Conservation (phyloP, 257 asterid genomes). For the Lithospermum erythrorhizon region DNA sequence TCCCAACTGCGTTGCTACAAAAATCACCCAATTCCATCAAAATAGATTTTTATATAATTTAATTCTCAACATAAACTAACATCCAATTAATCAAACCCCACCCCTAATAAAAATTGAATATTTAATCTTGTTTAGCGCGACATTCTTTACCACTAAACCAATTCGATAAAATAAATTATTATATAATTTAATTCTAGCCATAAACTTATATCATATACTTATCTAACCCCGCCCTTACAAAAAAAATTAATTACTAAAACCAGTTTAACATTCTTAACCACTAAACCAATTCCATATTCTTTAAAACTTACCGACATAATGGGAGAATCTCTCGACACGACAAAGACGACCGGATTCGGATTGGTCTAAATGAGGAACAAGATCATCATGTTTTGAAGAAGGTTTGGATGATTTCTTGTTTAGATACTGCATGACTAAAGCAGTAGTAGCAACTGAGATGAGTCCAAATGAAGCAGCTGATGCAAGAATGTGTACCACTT, state of each 20-base stretch:
- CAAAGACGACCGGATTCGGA: conserved; percentile 46
- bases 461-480: conserved; percentile 32
- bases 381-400: conserved; percentile 8
- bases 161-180: too few relatives aligned
- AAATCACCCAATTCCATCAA: not conserved
- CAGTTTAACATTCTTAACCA: not conserved
- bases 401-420: conserved; percentile 24
- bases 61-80: too few relatives aligned
- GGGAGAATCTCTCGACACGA: conserved; percentile 56
- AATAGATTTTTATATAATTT: not conserved
- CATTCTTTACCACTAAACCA: too few relatives aligned
- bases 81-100: too few relatives aligned
- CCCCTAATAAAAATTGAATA: too few relatives aligned
- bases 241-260: too few relatives aligned
- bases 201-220: too few relatives aligned
- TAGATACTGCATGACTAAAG: conserved; percentile 31
- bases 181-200: too few relatives aligned
- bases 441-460: conserved; percentile 26
- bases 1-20: conserved; percentile 76
- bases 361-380: conserved; percentile 48
- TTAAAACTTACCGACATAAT: conserved; percentile 47
- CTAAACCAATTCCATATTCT: not conserved
- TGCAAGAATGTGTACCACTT: conserved; percentile 26
- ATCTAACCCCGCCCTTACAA: too few relatives aligned
- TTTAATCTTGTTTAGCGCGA: too few relatives aligned